Conservation (phyloP, 768 basidiomycete species). For the Erythrobasidium yunnanense region DNA sequence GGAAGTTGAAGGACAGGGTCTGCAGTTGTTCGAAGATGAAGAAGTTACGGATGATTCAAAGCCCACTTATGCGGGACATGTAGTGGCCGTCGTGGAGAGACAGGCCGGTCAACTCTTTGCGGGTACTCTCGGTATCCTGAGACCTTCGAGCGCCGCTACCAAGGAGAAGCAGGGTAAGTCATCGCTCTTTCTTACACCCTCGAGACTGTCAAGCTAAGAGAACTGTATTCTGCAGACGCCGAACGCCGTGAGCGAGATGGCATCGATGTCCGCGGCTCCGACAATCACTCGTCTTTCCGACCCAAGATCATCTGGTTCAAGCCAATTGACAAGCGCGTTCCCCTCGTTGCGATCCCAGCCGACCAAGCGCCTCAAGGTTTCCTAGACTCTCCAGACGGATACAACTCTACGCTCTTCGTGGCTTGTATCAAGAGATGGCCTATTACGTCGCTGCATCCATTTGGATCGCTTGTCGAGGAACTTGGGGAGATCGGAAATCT, state of each 20-base stretch:
- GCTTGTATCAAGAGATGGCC: slow-evolving; percentile 87
- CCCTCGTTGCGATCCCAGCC: slow-evolving; percentile 94
- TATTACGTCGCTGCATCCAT: slow-evolving; percentile 93
- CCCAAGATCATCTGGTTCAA: slow-evolving; percentile 99
- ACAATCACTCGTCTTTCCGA: slow-evolving; percentile 71
- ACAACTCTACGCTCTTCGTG: slow-evolving; percentile 82
- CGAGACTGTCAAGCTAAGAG: not conserved
- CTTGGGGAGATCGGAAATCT: slow-evolving; percentile 96
- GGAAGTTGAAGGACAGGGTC: slow-evolving; percentile 95
- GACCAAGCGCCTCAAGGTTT: slow-evolving; percentile 95
- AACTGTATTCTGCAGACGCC: slow-evolving; percentile 53
- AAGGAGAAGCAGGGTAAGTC: slow-evolving; percentile 71
- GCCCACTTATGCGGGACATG: slow-evolving; percentile 95
- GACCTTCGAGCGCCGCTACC: slow-evolving; percentile 91
- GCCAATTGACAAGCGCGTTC: slow-evolving; percentile 97
- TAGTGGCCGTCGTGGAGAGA: slow-evolving; percentile 97
- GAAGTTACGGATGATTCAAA: slow-evolving; percentile 98
- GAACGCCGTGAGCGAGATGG: slow-evolving; percentile 95
- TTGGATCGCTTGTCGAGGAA: slow-evolving; percentile 95
- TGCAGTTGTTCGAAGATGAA: slow-evolving; percentile 94
- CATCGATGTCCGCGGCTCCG: slow-evolving; percentile 50
- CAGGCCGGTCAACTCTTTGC: slow-evolving; percentile 99
- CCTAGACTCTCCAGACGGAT: slow-evolving; percentile 82
- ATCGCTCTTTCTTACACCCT: not conserved
- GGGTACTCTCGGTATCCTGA: slow-evolving; percentile 84